Conservation (phyloP, 768 basidiomycete genomes). For the Ramaria rubella region DNA sequence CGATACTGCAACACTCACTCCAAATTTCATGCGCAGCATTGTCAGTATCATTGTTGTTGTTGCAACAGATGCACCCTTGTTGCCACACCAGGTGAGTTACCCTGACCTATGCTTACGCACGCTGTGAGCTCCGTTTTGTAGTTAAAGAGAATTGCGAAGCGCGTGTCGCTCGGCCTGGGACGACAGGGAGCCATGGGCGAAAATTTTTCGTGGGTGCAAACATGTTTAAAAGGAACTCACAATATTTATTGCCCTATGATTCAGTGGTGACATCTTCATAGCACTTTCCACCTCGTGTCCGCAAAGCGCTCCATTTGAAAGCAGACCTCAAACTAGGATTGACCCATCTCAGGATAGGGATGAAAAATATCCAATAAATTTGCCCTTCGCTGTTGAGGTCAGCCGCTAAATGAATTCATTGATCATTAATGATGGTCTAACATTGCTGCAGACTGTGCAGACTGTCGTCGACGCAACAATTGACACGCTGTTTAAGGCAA, state of each 20-base stretch:
- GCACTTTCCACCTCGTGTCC: background rate
- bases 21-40: background rate
- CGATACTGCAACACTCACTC: background rate
- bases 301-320: background rate
- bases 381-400: background rate
- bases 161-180: background rate
- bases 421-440: too few relatives aligned
- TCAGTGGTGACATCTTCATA: conserved; percentile 6
- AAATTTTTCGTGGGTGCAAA: background rate
- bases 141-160: conserved; percentile 2
- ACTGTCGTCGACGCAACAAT: background rate
- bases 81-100: background rate
- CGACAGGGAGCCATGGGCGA: conserved; percentile 1
- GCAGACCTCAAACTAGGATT: background rate
- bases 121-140: background rate
- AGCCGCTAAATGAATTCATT: too few relatives aligned
- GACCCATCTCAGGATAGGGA: background rate
- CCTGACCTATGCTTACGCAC: background rate
- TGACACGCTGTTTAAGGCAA: conserved; percentile 1
- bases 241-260: background rate
- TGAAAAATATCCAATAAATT: background rate
- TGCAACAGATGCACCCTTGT: conserved; percentile 5
- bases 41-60: conserved; percentile 2
- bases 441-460: background rate
- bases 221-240: background rate